Evolutionary conservation across 1,139 yeast genomes (phyloP).

Genomic region (Kluyveromyces sp.): DNA sequence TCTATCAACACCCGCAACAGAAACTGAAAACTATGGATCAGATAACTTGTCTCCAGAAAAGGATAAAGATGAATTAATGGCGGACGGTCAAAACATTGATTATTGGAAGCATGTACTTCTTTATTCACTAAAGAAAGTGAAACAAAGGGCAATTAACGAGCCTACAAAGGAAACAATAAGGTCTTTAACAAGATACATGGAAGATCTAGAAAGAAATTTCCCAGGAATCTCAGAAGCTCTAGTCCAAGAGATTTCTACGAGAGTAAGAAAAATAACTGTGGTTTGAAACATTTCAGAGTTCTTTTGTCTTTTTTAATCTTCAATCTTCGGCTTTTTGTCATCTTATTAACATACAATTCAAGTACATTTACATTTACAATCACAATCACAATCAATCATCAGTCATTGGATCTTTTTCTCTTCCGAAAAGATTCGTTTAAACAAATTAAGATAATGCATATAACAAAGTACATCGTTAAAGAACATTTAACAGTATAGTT

Average conservation of each 20-base stretch:
- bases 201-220: constrained; percentile 41
- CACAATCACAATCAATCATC: no score
- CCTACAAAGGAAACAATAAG: constrained; percentile 41
- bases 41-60: neutral
- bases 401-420: no score
- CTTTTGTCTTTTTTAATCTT: neutral
- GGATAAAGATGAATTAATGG: neutral
- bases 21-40: constrained; percentile 1
- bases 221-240: constrained; percentile 61
- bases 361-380: no score
- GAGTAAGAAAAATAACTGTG: constrained; percentile 19
- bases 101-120: constrained; percentile 33
- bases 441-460: no score
- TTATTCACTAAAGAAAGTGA: constrained; percentile 38
- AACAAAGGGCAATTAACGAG: constrained; percentile 40
- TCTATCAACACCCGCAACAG: constrained; percentile 4
- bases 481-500: no score
- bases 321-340: no score
- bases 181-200: constrained; percentile 34
- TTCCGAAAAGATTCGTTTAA: no score
- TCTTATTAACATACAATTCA: no score
- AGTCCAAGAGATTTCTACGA: constrained; percentile 47
- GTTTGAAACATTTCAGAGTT: neutral
- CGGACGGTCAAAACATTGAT: constrained; percentile 20
- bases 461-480: no score